Percentiles rank a stretch among this genome's conserved stretches.
phyloP scores from a whole-genome alignment of 2,329 filamentous ascomycete genomes.

The Colletotrichum lupini region DNA sequence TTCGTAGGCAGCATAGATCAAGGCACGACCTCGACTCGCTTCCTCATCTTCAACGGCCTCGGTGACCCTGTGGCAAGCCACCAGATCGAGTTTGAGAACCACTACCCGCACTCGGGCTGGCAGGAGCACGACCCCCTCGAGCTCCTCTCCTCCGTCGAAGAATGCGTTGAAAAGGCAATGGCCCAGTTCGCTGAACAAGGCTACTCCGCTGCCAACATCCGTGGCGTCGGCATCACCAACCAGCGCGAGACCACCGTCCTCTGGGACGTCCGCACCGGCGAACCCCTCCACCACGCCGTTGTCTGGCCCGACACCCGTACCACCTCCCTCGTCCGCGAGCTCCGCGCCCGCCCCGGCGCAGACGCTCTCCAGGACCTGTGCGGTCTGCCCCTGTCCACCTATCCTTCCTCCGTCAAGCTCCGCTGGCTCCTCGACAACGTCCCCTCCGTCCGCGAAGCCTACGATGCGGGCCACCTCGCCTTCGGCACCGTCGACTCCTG shows the following conservation, averaged over 20 bases:
- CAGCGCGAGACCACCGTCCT: constrained; percentile 90
- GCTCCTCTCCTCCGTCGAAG: constrained; percentile 78
- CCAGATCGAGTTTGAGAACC: constrained; percentile 87
- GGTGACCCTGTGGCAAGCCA: constrained; percentile 85
- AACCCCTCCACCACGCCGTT: constrained; percentile 85
- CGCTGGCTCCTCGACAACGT: constrained; percentile 83
- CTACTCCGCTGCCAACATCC: constrained; percentile 75
- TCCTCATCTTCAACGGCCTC: constrained; percentile 86
- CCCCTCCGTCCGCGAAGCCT: constrained; percentile 75
- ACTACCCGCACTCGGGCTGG: constrained; percentile 90
- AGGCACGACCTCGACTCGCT: constrained; percentile 88
- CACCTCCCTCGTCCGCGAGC: constrained; percentile 75
- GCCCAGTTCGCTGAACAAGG: constrained; percentile 78
- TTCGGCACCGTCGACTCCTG: constrained; percentile 92
- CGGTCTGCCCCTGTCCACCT: constrained; percentile 87
- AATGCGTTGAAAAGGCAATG: constrained; percentile 82
- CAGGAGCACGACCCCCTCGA: constrained; percentile 89
- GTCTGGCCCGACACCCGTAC: constrained; percentile 93
- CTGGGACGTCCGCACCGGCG: constrained; percentile 84
- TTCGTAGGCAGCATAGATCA: constrained; percentile 93
- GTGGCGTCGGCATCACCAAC: constrained; percentile 86
- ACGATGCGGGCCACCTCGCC: constrained; percentile 79
- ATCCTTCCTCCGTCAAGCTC: constrained; percentile 88
- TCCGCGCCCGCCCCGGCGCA: constrained; percentile 75
- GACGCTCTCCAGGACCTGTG: constrained; percentile 77